A percentile compares a stretch with the other conserved stretches of the same genome.
phyloP scores from a whole-genome alignment of 495 filamentous ascomycete species.

The Bombardia bombarda region DNA sequence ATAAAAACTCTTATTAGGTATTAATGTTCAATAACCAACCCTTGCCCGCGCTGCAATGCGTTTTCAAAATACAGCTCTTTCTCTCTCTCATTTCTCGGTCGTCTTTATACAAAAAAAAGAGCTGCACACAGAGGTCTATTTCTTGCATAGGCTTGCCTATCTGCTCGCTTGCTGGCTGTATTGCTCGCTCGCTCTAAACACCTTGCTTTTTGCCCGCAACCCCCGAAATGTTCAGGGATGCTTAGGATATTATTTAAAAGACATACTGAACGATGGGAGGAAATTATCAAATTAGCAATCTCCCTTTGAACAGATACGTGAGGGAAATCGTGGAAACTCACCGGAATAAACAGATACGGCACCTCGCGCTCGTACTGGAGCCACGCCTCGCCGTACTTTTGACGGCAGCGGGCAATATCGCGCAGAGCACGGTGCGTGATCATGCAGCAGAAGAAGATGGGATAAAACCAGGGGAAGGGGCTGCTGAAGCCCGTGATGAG shows the following conservation, averaged over 20 bases:
- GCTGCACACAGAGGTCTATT: no score
- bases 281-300: neutral
- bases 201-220: no score
- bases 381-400: slow-evolving; percentile 92
- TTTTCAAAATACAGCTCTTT: no score
- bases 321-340: slow-evolving; percentile 48
- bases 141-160: no score
- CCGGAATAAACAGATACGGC: slow-evolving; percentile 94
- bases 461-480: slow-evolving; percentile 97
- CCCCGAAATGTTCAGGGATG: no score
- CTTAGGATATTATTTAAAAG: slow-evolving; percentile 13
- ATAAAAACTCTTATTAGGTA: no score
- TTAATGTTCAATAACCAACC: no score
- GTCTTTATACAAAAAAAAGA: no score
- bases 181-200: no score
- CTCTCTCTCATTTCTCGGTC: no score
- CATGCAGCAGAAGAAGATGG: slow-evolving; percentile 84
- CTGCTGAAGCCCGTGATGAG: slow-evolving; percentile 56
- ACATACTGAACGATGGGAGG: slow-evolving; percentile 25
- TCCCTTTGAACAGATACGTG: neutral
- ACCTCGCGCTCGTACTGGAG: slow-evolving; percentile 78
- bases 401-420: slow-evolving; percentile 75
- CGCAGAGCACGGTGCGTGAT: slow-evolving; percentile 81
- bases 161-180: no score
- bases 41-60: no score